phyloP scores from a whole-genome alignment of 176 grass and related monocot genomes.

The Oryza coarctata region DNA sequence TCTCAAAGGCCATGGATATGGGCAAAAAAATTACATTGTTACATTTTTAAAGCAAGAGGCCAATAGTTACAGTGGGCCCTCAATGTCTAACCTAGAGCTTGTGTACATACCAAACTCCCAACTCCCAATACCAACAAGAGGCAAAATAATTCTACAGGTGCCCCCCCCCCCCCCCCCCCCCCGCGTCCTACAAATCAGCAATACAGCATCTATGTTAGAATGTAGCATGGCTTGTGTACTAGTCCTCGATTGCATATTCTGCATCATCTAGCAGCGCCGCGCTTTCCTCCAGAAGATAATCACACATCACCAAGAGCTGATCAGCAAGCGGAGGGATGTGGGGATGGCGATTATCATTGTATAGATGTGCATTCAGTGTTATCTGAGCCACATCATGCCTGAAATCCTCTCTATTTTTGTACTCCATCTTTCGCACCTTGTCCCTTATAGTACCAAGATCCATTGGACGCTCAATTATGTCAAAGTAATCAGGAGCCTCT shows the following conservation, averaged over 20 bases:
- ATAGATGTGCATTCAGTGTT: slow-evolving; percentile 60
- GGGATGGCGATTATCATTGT: slow-evolving; percentile 65
- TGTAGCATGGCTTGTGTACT: not conserved
- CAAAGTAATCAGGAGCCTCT: slow-evolving; percentile 82
- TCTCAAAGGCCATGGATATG: slow-evolving; percentile 2
- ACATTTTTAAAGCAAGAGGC: slow-evolving; percentile 54
- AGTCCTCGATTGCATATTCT: slow-evolving; percentile 56
- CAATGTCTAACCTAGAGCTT: slow-evolving; percentile 40
- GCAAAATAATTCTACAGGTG: slow-evolving; percentile 42
- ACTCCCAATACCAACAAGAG: slow-evolving; percentile 1
- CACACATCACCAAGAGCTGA: slow-evolving; percentile 55
- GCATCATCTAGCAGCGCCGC: slow-evolving; percentile 42
- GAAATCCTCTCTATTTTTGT: slow-evolving; percentile 74
- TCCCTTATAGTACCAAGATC: slow-evolving; percentile 92
- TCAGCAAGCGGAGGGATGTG: slow-evolving; percentile 86
- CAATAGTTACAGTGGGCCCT: slow-evolving; percentile 27
- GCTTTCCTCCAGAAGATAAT: slow-evolving; percentile 49
- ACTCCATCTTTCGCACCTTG: slow-evolving; percentile 86
- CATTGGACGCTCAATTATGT: slow-evolving; percentile 64
- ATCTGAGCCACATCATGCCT: slow-evolving; percentile 82
- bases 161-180: not conserved
- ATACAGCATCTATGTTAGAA: slow-evolving; percentile 37
- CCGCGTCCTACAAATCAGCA: slow-evolving; percentile 33
- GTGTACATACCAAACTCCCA: slow-evolving; percentile 13
- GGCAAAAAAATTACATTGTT: slow-evolving; percentile 29